Percentiles rank a stretch among this genome's conserved stretches.
These are phyloP conservation scores for Ulmus americana DNA, from an alignment of 331 rosid species.

Conservation along the genomic window DNA sequence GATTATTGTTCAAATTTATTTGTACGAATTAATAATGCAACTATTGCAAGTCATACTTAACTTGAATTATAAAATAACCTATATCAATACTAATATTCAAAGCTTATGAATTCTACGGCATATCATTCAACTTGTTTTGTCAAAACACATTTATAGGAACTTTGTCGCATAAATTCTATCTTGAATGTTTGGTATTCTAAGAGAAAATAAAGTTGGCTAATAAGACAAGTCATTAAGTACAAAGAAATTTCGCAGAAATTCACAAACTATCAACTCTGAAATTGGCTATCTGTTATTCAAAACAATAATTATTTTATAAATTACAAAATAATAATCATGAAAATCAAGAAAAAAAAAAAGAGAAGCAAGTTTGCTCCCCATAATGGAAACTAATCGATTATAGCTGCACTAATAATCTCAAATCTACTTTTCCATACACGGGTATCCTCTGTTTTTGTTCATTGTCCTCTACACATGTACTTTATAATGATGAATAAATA, in stretches of 20 bases:
- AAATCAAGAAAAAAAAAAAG: conserved; percentile 9
- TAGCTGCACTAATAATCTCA: not conserved
- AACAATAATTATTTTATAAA: not conserved
- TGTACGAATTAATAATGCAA: not conserved
- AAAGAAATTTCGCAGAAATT: not conserved
- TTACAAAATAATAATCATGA: not conserved
- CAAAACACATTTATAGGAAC: not conserved
- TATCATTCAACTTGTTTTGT: not conserved
- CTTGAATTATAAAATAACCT: no score
- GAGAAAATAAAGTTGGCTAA: not conserved
- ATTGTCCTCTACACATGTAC: conserved; percentile 20
- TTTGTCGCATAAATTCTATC: not conserved
- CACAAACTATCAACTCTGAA: not conserved
- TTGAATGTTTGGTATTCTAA: not conserved
- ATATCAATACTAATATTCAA: not conserved
- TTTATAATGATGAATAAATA: not conserved
- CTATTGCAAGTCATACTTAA: not conserved
- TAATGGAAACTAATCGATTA: conserved; percentile 21
- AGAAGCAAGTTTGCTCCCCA: conserved; percentile 26
- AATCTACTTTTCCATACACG: conserved; percentile 8
- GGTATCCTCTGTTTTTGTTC: not conserved
- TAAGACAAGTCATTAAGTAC: not conserved
- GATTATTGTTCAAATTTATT: not conserved
- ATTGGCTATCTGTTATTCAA: not conserved
- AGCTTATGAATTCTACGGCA: not conserved